A percentile compares a stretch with the other conserved stretches of the same genome.
These are phyloP conservation scores for Bryopsis sp. DNA, from an alignment of 139 green algal species.

Conservation along the genomic window DNA sequence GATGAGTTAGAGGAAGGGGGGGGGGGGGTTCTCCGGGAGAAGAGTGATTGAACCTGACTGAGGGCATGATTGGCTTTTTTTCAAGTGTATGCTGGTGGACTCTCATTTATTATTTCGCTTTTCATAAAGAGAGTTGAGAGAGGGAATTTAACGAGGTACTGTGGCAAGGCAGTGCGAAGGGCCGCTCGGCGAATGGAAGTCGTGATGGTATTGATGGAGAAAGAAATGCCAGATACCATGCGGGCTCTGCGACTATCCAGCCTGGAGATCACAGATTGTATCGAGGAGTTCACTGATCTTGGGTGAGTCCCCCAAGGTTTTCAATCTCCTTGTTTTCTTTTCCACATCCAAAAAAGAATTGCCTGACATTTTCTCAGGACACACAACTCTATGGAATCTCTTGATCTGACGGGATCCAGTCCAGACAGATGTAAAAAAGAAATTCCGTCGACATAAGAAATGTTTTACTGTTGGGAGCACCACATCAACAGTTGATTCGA, in stretches of 20 bases:
- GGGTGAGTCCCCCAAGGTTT: neutral
- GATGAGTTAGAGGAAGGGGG: too few relatives aligned
- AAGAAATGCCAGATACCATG: constrained; percentile 21
- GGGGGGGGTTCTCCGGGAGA: too few relatives aligned
- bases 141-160: neutral
- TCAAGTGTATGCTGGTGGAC: neutral
- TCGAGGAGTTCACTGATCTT: constrained; percentile 20
- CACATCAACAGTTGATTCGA: neutral
- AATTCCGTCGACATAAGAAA: too few relatives aligned
- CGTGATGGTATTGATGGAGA: constrained; percentile 5
- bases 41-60: too few relatives aligned
- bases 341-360: neutral
- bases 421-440: too few relatives aligned
- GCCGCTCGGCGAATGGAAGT: constrained; percentile 1
- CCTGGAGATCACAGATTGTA: constrained; percentile 19
- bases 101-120: neutral
- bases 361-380: neutral
- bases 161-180: constrained; percentile 10
- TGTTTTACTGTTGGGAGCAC: neutral
- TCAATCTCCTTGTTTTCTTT: neutral
- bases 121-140: neutral
- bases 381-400: neutral
- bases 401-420: neutral
- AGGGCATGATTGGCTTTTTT: too few relatives aligned
- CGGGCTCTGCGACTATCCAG: constrained; percentile 11